Conservation (phyloP, 139 green algal species). For the Limnomonas spitsbergensis region DNA sequence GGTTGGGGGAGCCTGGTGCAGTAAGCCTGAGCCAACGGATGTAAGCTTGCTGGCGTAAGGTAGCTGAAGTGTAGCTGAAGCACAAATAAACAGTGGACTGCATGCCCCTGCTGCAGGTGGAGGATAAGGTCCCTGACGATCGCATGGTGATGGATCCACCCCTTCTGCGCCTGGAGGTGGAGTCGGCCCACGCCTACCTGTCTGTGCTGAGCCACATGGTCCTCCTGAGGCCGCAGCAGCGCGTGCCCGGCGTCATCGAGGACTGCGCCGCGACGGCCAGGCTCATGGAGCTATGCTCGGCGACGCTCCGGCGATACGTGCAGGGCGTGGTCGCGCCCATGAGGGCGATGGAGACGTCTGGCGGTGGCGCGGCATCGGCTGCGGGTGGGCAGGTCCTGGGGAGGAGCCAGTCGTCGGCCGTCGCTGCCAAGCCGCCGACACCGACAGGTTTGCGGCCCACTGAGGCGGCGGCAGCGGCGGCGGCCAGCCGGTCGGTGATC, state of each 20-base stretch:
- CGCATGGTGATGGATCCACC: conserved; percentile 79
- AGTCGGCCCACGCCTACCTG: conserved; percentile 82
- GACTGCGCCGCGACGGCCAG: neutral
- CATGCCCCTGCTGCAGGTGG: too few relatives aligned
- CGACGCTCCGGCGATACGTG: conserved; percentile 70
- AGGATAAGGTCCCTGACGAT: conserved; percentile 6
- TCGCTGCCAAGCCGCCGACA: neutral
- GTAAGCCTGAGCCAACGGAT: too few relatives aligned
- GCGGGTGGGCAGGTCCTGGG: neutral
- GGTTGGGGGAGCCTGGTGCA: too few relatives aligned
- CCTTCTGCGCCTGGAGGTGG: conserved; percentile 86
- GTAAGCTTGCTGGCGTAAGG: too few relatives aligned
- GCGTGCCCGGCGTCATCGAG: neutral
- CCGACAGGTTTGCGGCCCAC: neutral
- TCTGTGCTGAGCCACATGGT: conserved; percentile 46
- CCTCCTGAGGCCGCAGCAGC: neutral
- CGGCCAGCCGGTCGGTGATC: conserved; percentile 18
- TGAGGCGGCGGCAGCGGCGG: neutral
- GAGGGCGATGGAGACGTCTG: neutral
- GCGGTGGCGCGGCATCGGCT: neutral
- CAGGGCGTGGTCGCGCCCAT: conserved; percentile 1
- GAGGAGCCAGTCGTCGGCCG: neutral
- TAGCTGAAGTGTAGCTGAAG: too few relatives aligned
- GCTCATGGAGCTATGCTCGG: conserved; percentile 56
- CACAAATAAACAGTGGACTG: too few relatives aligned